Evolutionary conservation across 495 filamentous ascomycete genomes (phyloP).

Genomic region (Penicillium soppii): DNA sequence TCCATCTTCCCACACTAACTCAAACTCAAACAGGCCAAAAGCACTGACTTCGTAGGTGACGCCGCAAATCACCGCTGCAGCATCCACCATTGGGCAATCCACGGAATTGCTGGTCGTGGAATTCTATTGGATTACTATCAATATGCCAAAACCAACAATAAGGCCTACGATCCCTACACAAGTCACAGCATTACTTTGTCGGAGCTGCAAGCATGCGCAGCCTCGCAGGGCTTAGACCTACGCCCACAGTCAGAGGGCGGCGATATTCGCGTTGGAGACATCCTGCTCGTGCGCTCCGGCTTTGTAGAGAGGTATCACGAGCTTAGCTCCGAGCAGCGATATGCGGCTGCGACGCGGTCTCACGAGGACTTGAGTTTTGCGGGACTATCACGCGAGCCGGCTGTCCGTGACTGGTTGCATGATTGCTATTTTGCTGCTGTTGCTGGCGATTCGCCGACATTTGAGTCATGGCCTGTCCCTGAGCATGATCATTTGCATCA

Average conservation of each 20-base stretch:
- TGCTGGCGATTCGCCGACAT: conserved; percentile 58
- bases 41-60: conserved; percentile 46
- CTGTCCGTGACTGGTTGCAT: conserved; percentile 61
- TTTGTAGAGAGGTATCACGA: conserved; percentile 58
- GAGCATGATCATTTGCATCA: conserved; percentile 56
- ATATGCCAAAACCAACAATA: conserved; percentile 39
- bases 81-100: conserved; percentile 44
- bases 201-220: conserved; percentile 58
- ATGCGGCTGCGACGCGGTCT: conserved; percentile 36
- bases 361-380: conserved; percentile 51
- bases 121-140: conserved; percentile 51
- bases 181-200: conserved; percentile 58
- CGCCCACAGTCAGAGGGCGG: conserved; percentile 51
- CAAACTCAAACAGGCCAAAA: conserved; percentile 29
- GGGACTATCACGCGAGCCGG: conserved; percentile 57
- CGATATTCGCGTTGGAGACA: conserved; percentile 62
- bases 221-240: conserved; percentile 43
- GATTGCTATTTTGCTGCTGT: conserved; percentile 66
- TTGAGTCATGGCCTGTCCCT: conserved; percentile 59
- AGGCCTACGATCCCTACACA: conserved; percentile 55
- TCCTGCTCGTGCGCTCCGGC: conserved; percentile 67
- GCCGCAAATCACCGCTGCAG: conserved; percentile 47
- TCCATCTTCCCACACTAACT: not conserved
- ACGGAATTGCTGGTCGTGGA: conserved; percentile 50
- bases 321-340: conserved; percentile 38